Percentiles rank a stretch among this genome's conserved stretches.
These are phyloP conservation scores for Phialophora verrucosa DNA, from an alignment of 2,329 filamentous ascomycete species.

Conservation along the genomic window DNA sequence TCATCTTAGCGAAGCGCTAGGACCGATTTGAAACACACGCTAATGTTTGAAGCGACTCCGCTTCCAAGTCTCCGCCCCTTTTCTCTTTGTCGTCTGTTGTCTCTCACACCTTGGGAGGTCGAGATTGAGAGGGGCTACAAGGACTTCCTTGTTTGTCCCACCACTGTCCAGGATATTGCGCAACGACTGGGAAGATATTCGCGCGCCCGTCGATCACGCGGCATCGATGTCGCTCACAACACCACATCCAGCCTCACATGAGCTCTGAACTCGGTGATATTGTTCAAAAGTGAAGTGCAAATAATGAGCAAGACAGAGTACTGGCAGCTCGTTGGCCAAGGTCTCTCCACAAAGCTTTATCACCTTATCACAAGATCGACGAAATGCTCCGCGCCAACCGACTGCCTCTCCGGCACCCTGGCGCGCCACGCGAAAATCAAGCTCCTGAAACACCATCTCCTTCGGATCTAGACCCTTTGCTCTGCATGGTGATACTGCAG, in stretches of 20 bases:
- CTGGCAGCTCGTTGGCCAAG: neutral
- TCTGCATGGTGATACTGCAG: slow-evolving; percentile 21
- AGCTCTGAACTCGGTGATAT: no score
- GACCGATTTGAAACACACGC: slow-evolving; percentile 36
- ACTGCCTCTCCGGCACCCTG: slow-evolving; percentile 9
- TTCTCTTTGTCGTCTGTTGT: slow-evolving; percentile 13
- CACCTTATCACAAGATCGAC: slow-evolving; percentile 13
- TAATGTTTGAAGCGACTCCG: slow-evolving; percentile 36
- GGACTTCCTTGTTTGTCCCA: slow-evolving; percentile 19
- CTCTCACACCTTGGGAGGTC: neutral
- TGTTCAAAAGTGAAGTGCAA: neutral
- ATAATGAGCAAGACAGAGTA: neutral
- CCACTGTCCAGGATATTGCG: slow-evolving; percentile 17
- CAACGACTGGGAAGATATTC: neutral
- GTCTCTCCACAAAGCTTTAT: slow-evolving; percentile 6
- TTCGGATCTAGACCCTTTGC: slow-evolving; percentile 26
- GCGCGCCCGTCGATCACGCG: neutral
- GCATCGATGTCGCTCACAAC: neutral
- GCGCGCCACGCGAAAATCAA: slow-evolving; percentile 19
- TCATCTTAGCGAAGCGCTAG: slow-evolving; percentile 22
- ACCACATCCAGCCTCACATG: slow-evolving; percentile 16
- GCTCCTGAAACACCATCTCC: slow-evolving; percentile 35
- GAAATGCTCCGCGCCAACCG: slow-evolving; percentile 31
- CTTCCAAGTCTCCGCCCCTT: slow-evolving; percentile 13
- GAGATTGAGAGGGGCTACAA: slow-evolving; percentile 28